Percentiles rank a stretch among this genome's conserved stretches.
Conservation (phyloP, 768 basidiomycete genomes). For the Hygrophoropsis aurantiaca region DNA sequence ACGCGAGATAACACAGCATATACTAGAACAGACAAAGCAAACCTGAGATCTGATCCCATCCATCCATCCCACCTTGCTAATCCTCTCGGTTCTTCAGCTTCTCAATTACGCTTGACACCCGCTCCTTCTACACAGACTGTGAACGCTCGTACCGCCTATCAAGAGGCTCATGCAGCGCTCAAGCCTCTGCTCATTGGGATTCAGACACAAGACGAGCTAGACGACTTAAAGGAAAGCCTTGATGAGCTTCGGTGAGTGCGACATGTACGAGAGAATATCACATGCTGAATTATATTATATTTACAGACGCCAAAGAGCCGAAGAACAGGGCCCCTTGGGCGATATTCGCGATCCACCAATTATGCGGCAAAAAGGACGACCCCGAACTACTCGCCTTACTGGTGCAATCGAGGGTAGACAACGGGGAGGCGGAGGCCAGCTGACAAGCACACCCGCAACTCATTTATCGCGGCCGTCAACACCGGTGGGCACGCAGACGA, state of each 20-base stretch:
- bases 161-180: constrained; percentile 22
- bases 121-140: constrained; percentile 26
- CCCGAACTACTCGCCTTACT: constrained; percentile 16
- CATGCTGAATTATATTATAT: background rate
- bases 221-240: constrained; percentile 17
- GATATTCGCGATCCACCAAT: constrained; percentile 20
- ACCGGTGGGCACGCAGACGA: constrained; percentile 3
- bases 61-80: too few relatives aligned
- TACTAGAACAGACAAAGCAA: too few relatives aligned
- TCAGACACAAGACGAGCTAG: constrained; percentile 28
- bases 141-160: constrained; percentile 19
- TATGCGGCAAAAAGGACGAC: constrained; percentile 22
- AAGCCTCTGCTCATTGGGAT: constrained; percentile 18
- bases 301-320: background rate
- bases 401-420: constrained; percentile 18
- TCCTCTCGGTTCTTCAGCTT: background rate
- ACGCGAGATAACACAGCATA: too few relatives aligned
- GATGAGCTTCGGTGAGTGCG: constrained; percentile 14
- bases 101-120: background rate
- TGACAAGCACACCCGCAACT: too few relatives aligned
- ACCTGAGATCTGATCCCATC: too few relatives aligned
- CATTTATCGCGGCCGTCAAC: too few relatives aligned
- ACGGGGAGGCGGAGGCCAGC: too few relatives aligned
- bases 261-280: background rate
- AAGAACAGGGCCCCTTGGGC: background rate